A percentile compares a stretch with the other conserved stretches of the same genome.
These are phyloP conservation scores for Rubia tinctorum DNA, from an alignment of 305 asterid species.

Conservation along the genomic window DNA sequence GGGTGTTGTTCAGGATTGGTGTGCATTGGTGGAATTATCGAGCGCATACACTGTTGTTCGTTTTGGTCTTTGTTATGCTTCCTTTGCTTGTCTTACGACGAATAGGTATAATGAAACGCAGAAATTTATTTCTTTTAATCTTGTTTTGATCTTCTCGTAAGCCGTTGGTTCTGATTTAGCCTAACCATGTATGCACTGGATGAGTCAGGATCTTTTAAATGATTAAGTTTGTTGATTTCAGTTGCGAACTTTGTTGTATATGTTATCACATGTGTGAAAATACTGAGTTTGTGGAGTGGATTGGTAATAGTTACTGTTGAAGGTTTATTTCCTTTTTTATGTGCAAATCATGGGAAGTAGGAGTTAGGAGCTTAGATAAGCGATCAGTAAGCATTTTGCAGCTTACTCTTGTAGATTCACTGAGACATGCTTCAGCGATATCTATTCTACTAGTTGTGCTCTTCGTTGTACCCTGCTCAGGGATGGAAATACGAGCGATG, in stretches of 20 bases:
- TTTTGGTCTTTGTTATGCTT: slow-evolving; percentile 70
- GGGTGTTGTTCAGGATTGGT: slow-evolving; percentile 88
- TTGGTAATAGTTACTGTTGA: no score
- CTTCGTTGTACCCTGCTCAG: no score
- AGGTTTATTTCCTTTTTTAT: no score
- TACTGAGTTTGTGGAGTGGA: slow-evolving; percentile 3
- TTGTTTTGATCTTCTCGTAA: neutral
- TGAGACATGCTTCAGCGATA: no score
- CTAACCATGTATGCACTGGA: neutral
- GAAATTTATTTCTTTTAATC: neutral
- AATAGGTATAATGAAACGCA: slow-evolving; percentile 57
- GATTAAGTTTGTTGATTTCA: no score
- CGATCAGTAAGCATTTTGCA: no score
- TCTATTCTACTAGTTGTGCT: no score
- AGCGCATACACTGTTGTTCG: slow-evolving; percentile 57
- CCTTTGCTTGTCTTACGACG: slow-evolving; percentile 79
- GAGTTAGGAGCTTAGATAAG: no score
- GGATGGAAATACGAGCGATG: no score
- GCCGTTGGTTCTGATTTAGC: neutral
- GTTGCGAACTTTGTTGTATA: neutral
- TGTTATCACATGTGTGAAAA: neutral
- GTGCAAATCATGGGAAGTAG: neutral
- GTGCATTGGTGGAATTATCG: slow-evolving; percentile 91
- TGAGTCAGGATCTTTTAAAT: no score
- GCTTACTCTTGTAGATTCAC: no score